Conservation (phyloP, 2,329 filamentous ascomycete genomes). For the Dendrostoma leiphaemia region DNA sequence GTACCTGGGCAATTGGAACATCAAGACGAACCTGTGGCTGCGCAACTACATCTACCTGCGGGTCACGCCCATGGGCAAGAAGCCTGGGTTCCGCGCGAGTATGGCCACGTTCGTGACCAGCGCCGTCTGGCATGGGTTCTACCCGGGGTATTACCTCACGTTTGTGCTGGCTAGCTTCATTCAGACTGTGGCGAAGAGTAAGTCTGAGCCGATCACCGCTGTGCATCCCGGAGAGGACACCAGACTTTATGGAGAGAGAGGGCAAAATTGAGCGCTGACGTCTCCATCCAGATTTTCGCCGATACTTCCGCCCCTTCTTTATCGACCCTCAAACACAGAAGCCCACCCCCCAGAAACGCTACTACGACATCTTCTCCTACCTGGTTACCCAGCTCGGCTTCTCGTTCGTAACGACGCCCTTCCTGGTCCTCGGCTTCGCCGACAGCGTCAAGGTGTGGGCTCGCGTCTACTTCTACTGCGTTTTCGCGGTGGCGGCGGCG, state of each 20-base stretch:
- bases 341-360: constrained; percentile 70
- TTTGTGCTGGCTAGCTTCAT: constrained; percentile 89
- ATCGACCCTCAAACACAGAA: constrained; percentile 71
- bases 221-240: not conserved
- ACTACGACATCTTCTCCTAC: constrained; percentile 80
- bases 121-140: constrained; percentile 97
- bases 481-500: constrained; percentile 63
- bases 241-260: too few relatives aligned
- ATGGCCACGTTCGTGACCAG: constrained; percentile 92
- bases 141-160: constrained; percentile 90
- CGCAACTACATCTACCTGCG: constrained; percentile 94
- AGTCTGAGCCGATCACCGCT: constrained; percentile 32
- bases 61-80: constrained; percentile 92
- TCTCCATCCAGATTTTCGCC: constrained; percentile 69
- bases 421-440: constrained; percentile 74
- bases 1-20: constrained; percentile 93
- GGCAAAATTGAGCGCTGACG: constrained; percentile 19
- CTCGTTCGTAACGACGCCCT: constrained; percentile 79
- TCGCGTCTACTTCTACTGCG: constrained; percentile 83
- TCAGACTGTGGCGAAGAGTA: constrained; percentile 93
- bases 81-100: constrained; percentile 92
- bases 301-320: constrained; percentile 90
- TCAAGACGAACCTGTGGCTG: constrained; percentile 97
- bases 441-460: constrained; percentile 75
- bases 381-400: constrained; percentile 79